phyloP scores from a whole-genome alignment of 306 rosid genomes.

The Canavalia ensiformis region DNA sequence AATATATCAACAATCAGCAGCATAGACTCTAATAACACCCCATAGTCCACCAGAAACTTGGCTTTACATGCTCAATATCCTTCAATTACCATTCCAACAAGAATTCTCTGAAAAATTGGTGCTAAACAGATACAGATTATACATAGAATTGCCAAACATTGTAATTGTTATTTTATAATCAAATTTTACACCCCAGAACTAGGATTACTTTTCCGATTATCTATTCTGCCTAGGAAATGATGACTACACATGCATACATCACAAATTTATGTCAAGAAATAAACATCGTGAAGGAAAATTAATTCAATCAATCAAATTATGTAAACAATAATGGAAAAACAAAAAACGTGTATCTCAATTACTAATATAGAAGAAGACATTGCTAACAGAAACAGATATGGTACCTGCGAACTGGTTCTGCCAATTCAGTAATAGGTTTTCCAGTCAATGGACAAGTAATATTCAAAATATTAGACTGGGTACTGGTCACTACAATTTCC shows the following conservation, averaged over 20 bases:
- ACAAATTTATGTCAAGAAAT: constrained; percentile 37
- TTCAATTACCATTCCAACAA: constrained; percentile 18
- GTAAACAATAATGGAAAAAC: not conserved
- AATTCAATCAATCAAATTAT: constrained; percentile 33
- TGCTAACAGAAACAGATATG: constrained; percentile 28
- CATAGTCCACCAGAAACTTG: constrained; percentile 28
- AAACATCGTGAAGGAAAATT: not conserved
- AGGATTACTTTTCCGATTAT: constrained; percentile 12
- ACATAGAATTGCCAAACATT: not conserved
- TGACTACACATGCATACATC: constrained; percentile 20
- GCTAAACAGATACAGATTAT: constrained; percentile 10
- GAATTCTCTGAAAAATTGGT: not conserved
- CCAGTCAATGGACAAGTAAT: constrained; percentile 82
- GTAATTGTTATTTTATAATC: not conserved
- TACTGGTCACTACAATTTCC: constrained; percentile 89
- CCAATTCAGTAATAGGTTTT: constrained; percentile 76
- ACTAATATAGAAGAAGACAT: constrained; percentile 5
- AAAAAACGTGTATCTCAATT: constrained; percentile 6
- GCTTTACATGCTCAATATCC: constrained; percentile 22
- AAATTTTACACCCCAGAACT: not conserved
- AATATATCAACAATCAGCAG: not conserved
- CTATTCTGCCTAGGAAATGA: constrained; percentile 28
- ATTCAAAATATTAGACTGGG: constrained; percentile 76
- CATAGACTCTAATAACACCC: not conserved
- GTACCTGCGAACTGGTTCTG: constrained; percentile 91